Percentiles rank a stretch among this genome's conserved stretches.
Conservation (phyloP, 2,329 filamentous ascomycete species). For the Scopulariopsis brevicaulis region DNA sequence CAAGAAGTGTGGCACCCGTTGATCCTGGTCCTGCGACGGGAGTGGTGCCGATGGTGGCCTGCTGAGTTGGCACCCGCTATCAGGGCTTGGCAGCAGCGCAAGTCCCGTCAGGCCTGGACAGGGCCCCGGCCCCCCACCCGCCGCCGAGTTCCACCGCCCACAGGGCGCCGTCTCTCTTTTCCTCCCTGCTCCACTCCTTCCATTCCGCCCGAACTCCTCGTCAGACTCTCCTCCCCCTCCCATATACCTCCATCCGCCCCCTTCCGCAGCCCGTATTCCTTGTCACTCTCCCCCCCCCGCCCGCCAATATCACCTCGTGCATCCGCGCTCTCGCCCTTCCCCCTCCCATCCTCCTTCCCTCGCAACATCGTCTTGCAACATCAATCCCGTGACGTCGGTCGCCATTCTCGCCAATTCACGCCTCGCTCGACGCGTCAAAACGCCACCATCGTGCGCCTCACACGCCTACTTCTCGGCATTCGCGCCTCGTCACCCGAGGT, state of each 20-base stretch:
- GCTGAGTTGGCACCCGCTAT: slow-evolving; percentile 4
- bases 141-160: slow-evolving; percentile 6
- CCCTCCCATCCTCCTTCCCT: slow-evolving; percentile 5
- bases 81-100: slow-evolving; percentile 1
- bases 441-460: neutral
- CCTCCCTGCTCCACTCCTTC: slow-evolving; percentile 9
- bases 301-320: neutral
- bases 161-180: slow-evolving; percentile 12
- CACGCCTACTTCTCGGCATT: neutral
- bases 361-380: slow-evolving; percentile 4
- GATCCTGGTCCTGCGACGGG: neutral
- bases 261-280: slow-evolving; percentile 5
- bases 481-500: neutral
- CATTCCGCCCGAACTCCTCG: slow-evolving; percentile 8
- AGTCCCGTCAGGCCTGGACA: slow-evolving; percentile 1
- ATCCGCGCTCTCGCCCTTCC: slow-evolving; percentile 9
- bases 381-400: neutral
- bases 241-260: slow-evolving; percentile 8
- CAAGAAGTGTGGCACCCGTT: slow-evolving; percentile 2
- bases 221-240: neutral
- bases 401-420: slow-evolving; percentile 5
- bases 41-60: neutral
- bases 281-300: slow-evolving; percentile 4
- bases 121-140: slow-evolving; percentile 1
- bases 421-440: slow-evolving; percentile 1